phyloP scores from a whole-genome alignment of 306 rosid genomes.

The Senna tora region DNA sequence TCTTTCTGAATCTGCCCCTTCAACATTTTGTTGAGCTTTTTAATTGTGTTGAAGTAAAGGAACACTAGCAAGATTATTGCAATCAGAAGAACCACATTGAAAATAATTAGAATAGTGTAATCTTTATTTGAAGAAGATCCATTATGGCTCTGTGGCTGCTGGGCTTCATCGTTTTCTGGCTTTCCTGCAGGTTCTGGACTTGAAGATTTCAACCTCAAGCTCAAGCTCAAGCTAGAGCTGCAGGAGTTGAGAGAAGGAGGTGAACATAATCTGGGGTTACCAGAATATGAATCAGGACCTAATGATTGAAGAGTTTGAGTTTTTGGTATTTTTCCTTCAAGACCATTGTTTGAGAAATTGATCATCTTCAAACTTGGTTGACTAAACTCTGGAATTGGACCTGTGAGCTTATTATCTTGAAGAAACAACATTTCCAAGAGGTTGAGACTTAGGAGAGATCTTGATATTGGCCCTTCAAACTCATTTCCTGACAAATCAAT shows the following conservation, averaged over 20 bases:
- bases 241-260: constrained; percentile 32
- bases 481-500: constrained; percentile 49
- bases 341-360: constrained; percentile 54
- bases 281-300: constrained; percentile 38
- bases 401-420: constrained; percentile 45
- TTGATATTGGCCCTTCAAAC: constrained; percentile 44
- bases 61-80: constrained; percentile 49
- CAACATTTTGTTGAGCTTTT: constrained; percentile 48
- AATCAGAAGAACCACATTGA: constrained; percentile 46
- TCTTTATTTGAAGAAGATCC: constrained; percentile 18
- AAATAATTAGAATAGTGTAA: constrained; percentile 27
- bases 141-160: not conserved
- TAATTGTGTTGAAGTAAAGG: constrained; percentile 51
- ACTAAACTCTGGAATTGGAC: constrained; percentile 49
- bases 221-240: not conserved
- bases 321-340: constrained; percentile 45
- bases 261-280: constrained; percentile 46
- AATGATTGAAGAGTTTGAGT: constrained; percentile 46
- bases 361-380: constrained; percentile 44
- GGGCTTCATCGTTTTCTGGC: not conserved
- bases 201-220: constrained; percentile 1
- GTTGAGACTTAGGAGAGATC: constrained; percentile 34
- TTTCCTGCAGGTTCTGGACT: not conserved
- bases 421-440: constrained; percentile 45
- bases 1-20: constrained; percentile 30